Evolutionary conservation across 495 filamentous ascomycete genomes (phyloP).

Genomic region (Evansstolkia leycettana): DNA sequence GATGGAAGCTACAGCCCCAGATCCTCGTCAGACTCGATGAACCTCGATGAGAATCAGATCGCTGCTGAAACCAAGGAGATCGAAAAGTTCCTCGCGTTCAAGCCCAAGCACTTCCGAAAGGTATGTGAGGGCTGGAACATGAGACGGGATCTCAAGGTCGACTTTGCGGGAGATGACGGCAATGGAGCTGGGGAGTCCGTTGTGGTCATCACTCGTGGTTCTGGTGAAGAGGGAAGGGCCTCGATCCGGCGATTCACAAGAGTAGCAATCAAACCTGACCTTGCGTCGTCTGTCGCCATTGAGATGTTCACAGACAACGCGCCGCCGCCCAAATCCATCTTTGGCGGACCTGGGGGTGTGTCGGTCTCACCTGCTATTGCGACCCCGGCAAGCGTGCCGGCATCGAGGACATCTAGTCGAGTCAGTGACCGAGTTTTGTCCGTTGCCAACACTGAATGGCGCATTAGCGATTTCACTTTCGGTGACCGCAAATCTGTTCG

Average conservation of each 20-base stretch:
- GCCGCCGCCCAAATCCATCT: conserved; percentile 16
- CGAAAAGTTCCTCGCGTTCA: conserved; percentile 60
- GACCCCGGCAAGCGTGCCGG: conserved; percentile 9
- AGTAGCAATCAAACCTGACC: conserved; percentile 5
- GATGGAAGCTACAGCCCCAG: conserved; percentile 59
- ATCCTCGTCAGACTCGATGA: conserved; percentile 59
- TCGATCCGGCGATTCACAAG: conserved; percentile 39
- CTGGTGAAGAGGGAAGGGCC: conserved; percentile 40
- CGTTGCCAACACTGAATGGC: conserved; percentile 39
- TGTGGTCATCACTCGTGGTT: conserved; percentile 60
- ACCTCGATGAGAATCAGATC: conserved; percentile 56
- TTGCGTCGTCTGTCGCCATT: conserved; percentile 6
- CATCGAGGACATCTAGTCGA: conserved; percentile 19
- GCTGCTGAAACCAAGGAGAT: conserved; percentile 68
- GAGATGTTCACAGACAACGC: background rate
- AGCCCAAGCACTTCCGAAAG: conserved; percentile 66
- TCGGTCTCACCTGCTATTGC: conserved; percentile 3
- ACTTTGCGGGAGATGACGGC: conserved; percentile 75
- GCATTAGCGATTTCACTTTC: conserved; percentile 43
- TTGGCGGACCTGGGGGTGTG: conserved; percentile 19
- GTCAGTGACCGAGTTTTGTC: conserved; percentile 7
- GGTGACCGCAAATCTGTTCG: conserved; percentile 36
- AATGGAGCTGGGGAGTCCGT: conserved; percentile 60
- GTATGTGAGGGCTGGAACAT: conserved; percentile 86
- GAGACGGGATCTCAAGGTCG: conserved; percentile 72